phyloP scores from a whole-genome alignment of 2,329 filamentous ascomycete genomes.

The Penicillium sp. region DNA sequence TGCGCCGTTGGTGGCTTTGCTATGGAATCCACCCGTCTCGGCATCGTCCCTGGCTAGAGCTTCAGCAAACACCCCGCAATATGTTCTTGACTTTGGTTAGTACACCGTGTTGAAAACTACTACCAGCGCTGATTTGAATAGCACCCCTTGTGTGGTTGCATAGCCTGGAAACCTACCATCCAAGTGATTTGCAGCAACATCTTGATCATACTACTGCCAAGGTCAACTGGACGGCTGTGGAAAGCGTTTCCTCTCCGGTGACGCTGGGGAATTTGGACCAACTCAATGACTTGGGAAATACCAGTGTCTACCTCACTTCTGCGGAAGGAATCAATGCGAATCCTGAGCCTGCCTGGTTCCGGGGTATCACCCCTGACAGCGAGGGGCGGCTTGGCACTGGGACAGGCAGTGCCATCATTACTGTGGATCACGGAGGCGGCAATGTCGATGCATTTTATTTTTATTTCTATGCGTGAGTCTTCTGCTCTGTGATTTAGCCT shows the following conservation, averaged over 20 bases:
- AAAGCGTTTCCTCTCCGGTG: constrained; percentile 36
- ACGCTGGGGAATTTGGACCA: constrained; percentile 46
- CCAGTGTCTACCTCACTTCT: constrained; percentile 47
- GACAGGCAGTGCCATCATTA: constrained; percentile 50
- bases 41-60: constrained; percentile 3
- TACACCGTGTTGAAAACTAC: background rate
- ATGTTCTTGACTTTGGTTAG: constrained; percentile 45
- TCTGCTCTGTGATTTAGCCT: background rate
- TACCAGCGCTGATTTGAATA: constrained; percentile 16
- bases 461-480: constrained; percentile 53
- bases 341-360: constrained; percentile 44
- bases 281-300: constrained; percentile 44
- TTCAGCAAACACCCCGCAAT: constrained; percentile 35
- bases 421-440: constrained; percentile 51
- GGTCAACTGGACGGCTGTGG: constrained; percentile 40
- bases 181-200: constrained; percentile 46
- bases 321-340: constrained; percentile 42
- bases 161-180: constrained; percentile 45
- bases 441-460: constrained; percentile 58
- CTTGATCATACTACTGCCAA: constrained; percentile 44
- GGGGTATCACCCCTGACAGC: constrained; percentile 50
- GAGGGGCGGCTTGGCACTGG: constrained; percentile 49
- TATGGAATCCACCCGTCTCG: constrained; percentile 1
- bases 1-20: constrained; percentile 4
- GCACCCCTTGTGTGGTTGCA: constrained; percentile 50